Base-by-base conservation (phyloP, 1,139 yeast species). In the Pichia sp. region DNA sequence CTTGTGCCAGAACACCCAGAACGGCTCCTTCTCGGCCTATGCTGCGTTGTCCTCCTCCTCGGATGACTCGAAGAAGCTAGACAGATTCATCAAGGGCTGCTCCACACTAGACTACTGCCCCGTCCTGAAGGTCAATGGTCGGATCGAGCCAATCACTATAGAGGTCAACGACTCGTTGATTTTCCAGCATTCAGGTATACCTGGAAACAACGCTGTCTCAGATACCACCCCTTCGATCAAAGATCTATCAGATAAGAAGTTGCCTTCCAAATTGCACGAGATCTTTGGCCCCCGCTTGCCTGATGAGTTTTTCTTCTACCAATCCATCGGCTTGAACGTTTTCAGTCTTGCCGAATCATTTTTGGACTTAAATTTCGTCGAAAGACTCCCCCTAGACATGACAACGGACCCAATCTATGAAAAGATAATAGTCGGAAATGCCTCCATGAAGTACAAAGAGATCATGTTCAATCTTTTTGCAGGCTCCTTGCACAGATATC, bases 261-360 rank as follows among this genome's bases (percentile, higher is more conserved):
- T 84, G 33, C 98, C 98, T 6, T 80, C 81, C 59, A 95, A 91
- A 68, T 75, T 89, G 27, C 95, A 89, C 66, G 93, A 86, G 51
- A 80, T 92, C 53, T 78, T 93, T 52, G 91, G 96, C 4, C 92
- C 88, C 68, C 80, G 95, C 65, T 75, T 93, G 53, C 96, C 98
- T 1, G 88, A 91, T 49, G 98, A 92, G 71, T 76, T 87, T 48
- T 85, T 83, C 66, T 90, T 86, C 66, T 93, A 91, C 70, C 83
- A 84, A 65, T 85, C 95, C 0, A 71, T 87, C 53, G 99, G 98
- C 1, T 68, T 92, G 46, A 73, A 87, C 30, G 82, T 87, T 7
- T 75, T 87, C 7, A 83, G 81, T 57, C 68, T 88, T 44, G 75
- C 87, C 51, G 88, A 87, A 60, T 81, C 90, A 0, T 75, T 91